A percentile compares a stretch with the other conserved stretches of the same genome.
Conservation (phyloP, 192 early-diverging fungal genomes). For the Linnemannia hyalina region DNA sequence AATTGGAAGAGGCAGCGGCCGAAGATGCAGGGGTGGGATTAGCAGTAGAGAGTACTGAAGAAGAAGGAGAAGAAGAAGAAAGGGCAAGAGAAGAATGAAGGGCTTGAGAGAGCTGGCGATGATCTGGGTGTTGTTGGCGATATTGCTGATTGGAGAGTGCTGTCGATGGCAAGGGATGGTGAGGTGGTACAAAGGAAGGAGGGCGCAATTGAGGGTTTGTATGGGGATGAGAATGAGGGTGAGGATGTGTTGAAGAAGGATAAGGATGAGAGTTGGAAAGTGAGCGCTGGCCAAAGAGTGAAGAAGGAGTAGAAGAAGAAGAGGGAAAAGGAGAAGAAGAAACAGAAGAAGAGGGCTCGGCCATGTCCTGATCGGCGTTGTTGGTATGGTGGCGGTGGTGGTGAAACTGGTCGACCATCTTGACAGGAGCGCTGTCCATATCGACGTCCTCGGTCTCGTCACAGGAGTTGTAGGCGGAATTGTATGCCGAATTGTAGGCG, state of each 20-base stretch:
- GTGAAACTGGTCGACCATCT: slow-evolving; percentile 19
- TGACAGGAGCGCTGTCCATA: slow-evolving; percentile 44
- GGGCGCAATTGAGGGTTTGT: neutral
- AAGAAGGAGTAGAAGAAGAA: slow-evolving; percentile 7
- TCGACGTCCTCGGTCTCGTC: slow-evolving; percentile 51
- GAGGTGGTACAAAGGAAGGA: neutral
- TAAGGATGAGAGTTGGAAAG: neutral
- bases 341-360: slow-evolving; percentile 34
- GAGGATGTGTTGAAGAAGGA: neutral
- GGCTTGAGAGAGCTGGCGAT: slow-evolving; percentile 4
- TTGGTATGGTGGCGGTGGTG: neutral
- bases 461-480: slow-evolving; percentile 47
- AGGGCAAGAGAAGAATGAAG: slow-evolving; percentile 8
- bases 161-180: neutral
- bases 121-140: slow-evolving; percentile 7
- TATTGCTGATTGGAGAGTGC: neutral
- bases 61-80: neutral
- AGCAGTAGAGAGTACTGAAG: neutral
- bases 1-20: slow-evolving; percentile 3
- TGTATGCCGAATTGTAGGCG: slow-evolving; percentile 44
- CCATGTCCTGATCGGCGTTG: slow-evolving; percentile 41
- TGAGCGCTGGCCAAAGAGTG: slow-evolving; percentile 8
- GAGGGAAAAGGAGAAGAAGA: slow-evolving; percentile 19
- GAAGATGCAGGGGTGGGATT: slow-evolving; percentile 20
- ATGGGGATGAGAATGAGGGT: slow-evolving; percentile 21